Evolutionary conservation across 352 stramenopile species (phyloP).

Genomic region (Globisporangium emineosum): DNA sequence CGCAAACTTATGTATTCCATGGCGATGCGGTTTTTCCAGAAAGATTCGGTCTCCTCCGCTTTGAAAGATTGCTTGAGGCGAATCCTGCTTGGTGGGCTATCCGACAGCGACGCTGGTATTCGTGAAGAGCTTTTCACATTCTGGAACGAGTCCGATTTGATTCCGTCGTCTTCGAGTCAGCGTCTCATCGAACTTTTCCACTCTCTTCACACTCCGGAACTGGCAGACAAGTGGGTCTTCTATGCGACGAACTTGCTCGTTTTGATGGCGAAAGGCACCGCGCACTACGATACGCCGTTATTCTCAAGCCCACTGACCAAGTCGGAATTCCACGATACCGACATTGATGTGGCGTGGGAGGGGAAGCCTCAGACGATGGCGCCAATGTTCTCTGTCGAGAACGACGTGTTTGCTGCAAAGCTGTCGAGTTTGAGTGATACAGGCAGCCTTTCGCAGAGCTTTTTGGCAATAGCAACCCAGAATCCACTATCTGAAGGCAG

Average conservation of each 20-base stretch:
- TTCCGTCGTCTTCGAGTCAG: slow-evolving; percentile 30
- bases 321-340: slow-evolving; percentile 42
- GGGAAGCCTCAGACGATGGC: slow-evolving; percentile 64
- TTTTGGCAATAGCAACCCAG: slow-evolving; percentile 18
- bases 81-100: slow-evolving; percentile 49
- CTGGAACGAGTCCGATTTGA: slow-evolving; percentile 35
- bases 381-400: slow-evolving; percentile 75
- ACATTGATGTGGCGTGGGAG: slow-evolving; percentile 71
- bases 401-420: slow-evolving; percentile 38
- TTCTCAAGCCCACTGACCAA: slow-evolving; percentile 52
- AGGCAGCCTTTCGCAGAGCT: slow-evolving; percentile 7
- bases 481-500: slow-evolving; percentile 14
- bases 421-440: slow-evolving; percentile 1
- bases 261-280: slow-evolving; percentile 26
- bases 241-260: slow-evolving; percentile 68
- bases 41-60: slow-evolving; percentile 9
- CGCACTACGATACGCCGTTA: slow-evolving; percentile 30
- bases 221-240: slow-evolving; percentile 62
- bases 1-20: slow-evolving; percentile 44
- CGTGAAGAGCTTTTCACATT: slow-evolving; percentile 42
- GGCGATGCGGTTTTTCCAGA: slow-evolving; percentile 33
- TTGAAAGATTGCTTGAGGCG: slow-evolving; percentile 25
- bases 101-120: slow-evolving; percentile 41
- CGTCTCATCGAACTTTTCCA: slow-evolving; percentile 58
- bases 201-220: slow-evolving; percentile 34